Conservation (phyloP, 345 rosid genomes). For the Syzygium aqueum region DNA sequence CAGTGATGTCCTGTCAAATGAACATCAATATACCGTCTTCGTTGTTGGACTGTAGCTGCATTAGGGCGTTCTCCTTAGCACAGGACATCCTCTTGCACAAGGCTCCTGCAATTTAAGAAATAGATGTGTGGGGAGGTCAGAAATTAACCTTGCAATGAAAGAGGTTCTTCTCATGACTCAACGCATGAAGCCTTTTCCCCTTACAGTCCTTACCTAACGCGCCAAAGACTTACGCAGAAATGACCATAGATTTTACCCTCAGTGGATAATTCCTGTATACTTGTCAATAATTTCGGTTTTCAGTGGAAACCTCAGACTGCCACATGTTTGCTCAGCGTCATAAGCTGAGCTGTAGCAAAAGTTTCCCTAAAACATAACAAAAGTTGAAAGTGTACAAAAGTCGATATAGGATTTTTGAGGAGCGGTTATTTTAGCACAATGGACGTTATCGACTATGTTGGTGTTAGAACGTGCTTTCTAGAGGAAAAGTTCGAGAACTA, state of each 20-base stretch:
- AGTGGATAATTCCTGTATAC: not conserved
- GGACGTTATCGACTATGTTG: not conserved
- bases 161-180: not conserved
- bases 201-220: not conserved
- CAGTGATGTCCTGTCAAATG: not conserved
- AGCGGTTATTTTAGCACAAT: not conserved
- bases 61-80: not conserved
- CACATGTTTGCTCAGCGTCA: not conserved
- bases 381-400: not conserved
- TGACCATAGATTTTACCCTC: not conserved
- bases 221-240: not conserved
- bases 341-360: not conserved
- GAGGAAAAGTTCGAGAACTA: not conserved
- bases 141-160: not conserved
- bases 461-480: not conserved
- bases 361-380: not conserved
- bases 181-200: not conserved
- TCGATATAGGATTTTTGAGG: not conserved
- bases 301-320: not conserved
- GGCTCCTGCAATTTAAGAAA: not conserved
- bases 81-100: not conserved
- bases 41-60: not conserved
- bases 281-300: not conserved
- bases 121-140: not conserved
- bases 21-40: not conserved